These are phyloP conservation scores for Hypoxylon sp. DNA, from an alignment of 2,329 filamentous ascomycete genomes.

Conservation along the genomic window DNA sequence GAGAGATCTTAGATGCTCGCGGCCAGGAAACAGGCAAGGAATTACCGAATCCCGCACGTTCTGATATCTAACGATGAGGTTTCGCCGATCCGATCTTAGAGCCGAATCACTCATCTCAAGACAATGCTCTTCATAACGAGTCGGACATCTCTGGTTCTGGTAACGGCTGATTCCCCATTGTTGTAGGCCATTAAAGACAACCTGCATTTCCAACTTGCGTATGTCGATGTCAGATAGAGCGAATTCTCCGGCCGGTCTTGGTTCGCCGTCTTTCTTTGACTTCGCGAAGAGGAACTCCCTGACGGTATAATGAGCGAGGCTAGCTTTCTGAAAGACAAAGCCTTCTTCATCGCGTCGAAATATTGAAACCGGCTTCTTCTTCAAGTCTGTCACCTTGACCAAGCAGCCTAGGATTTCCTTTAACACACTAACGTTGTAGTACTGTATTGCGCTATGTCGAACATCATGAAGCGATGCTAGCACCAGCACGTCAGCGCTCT, in stretches of 20 bases:
- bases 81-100: constrained; percentile 22
- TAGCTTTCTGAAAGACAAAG: constrained; percentile 34
- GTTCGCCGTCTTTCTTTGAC: constrained; percentile 25
- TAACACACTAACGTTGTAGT: constrained; percentile 38
- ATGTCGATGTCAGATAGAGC: constrained; percentile 40
- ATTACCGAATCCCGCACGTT: constrained; percentile 33
- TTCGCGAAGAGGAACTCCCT: constrained; percentile 49
- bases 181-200: constrained; percentile 41
- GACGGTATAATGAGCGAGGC: constrained; percentile 51
- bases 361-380: constrained; percentile 9
- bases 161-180: constrained; percentile 23
- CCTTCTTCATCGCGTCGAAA: constrained; percentile 39
- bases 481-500: constrained; percentile 48
- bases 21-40: constrained; percentile 27
- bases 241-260: constrained; percentile 45
- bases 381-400: constrained; percentile 42
- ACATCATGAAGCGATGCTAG: constrained; percentile 48
- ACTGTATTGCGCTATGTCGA: constrained; percentile 35
- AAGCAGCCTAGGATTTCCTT: constrained; percentile 47
- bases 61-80: constrained; percentile 23
- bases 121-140: constrained; percentile 39
- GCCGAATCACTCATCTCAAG: constrained; percentile 29
- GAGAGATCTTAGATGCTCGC: constrained; percentile 25
- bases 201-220: constrained; percentile 34
- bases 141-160: constrained; percentile 7